These are phyloP conservation scores for Angomonas deanei DNA, from an alignment of 208 protist species.

Conservation along the genomic window DNA sequence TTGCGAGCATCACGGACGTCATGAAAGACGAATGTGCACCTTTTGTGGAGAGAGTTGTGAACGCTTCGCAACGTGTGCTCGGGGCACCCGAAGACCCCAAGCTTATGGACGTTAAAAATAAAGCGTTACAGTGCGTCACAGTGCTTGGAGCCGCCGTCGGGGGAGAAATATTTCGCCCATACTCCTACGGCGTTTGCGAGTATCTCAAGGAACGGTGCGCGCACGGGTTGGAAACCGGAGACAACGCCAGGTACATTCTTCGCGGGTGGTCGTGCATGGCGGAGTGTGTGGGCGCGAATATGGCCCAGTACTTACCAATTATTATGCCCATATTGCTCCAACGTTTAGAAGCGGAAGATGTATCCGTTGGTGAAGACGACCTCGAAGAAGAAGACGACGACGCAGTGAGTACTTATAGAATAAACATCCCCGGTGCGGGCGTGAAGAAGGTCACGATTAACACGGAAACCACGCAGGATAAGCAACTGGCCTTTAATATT, in stretches of 20 bases:
- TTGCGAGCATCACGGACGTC: conserved; percentile 66
- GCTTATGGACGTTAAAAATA: conserved; percentile 66
- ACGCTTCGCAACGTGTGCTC: conserved; percentile 70
- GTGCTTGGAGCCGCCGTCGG: conserved; percentile 77
- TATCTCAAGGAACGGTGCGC: conserved; percentile 49
- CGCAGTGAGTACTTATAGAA: conserved; percentile 38
- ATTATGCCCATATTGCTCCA: conserved; percentile 71
- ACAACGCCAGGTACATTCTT: conserved; percentile 64
- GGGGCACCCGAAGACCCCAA: conserved; percentile 55
- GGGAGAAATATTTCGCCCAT: conserved; percentile 59
- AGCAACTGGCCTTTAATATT: conserved; percentile 75
- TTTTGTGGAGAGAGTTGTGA: conserved; percentile 58
- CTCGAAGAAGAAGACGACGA: conserved; percentile 43
- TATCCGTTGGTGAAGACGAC: conserved; percentile 49
- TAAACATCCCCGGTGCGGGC: conserved; percentile 71
- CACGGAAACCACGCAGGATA: conserved; percentile 84
- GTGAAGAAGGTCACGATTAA: conserved; percentile 69
- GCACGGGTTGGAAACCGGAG: conserved; percentile 55
- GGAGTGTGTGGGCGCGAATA: conserved; percentile 71
- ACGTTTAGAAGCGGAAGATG: conserved; percentile 73
- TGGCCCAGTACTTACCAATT: conserved; percentile 61
- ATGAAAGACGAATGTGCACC: conserved; percentile 47
- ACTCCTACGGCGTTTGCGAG: conserved; percentile 62
- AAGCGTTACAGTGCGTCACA: conserved; percentile 83
- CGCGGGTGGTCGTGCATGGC: conserved; percentile 89